phyloP scores from a whole-genome alignment of 139 green algal species.

The Zygnema circumcarinatum region DNA sequence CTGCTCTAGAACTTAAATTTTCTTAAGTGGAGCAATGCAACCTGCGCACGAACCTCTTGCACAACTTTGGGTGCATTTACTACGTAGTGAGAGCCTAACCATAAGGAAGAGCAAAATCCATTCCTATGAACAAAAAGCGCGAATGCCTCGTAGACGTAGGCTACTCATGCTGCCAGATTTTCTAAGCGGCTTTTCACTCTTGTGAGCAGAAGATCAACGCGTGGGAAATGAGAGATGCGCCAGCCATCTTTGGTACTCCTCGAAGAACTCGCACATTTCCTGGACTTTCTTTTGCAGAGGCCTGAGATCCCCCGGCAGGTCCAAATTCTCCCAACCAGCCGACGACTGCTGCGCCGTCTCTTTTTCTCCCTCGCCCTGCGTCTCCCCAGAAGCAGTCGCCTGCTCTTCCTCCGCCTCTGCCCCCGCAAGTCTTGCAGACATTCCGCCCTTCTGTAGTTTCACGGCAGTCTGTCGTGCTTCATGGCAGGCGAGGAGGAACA shows the following conservation, averaged over 20 bases:
- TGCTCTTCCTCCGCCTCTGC: neutral
- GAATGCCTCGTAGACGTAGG: no score
- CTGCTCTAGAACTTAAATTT: no score
- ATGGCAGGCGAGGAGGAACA: slow-evolving; percentile 52
- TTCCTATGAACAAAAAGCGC: no score
- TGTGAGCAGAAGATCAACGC: neutral
- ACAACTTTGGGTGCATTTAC: no score
- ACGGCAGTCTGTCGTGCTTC: slow-evolving; percentile 18
- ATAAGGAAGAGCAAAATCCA: no score
- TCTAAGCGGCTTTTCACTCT: neutral
- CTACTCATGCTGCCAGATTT: no score
- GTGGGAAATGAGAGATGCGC: slow-evolving; percentile 2
- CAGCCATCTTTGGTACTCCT: slow-evolving; percentile 17
- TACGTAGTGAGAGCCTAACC: no score
- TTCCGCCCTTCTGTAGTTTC: neutral
- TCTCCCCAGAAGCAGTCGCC: neutral
- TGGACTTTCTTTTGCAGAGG: neutral
- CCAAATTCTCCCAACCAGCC: neutral
- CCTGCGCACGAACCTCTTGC: no score
- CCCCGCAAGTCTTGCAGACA: neutral
- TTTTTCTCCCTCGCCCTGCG: neutral
- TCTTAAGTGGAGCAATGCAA: no score
- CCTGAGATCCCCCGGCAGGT: neutral
- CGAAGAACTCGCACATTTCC: neutral
- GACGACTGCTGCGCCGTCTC: neutral